These are phyloP conservation scores for Rhexocercosporidium sp. DNA, from an alignment of 2,329 filamentous ascomycete genomes.

Conservation along the genomic window DNA sequence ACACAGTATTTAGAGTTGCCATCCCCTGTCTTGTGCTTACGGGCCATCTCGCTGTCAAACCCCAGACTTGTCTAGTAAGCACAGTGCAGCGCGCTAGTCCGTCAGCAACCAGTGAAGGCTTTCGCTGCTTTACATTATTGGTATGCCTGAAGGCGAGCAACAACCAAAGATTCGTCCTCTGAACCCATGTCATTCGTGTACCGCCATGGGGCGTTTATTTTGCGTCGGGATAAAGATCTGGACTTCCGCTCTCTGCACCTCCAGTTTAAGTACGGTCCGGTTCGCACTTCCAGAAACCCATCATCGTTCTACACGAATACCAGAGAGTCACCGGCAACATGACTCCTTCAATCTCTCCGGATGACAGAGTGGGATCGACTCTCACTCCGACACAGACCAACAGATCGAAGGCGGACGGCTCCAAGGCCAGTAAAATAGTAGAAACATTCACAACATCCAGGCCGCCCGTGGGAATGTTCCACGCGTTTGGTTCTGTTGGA, in stretches of 20 bases:
- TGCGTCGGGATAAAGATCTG: not conserved
- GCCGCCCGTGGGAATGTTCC: conserved; percentile 34
- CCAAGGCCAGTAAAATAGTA: conserved; percentile 16
- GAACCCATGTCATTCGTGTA: not conserved
- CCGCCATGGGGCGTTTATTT: not conserved
- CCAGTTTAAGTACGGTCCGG: not conserved
- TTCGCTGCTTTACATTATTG: not conserved
- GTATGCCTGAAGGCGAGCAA: not conserved
- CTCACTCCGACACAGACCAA: conserved; percentile 15
- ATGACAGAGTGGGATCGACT: not conserved
- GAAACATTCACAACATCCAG: conserved; percentile 29
- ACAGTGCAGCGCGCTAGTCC: conserved; percentile 20
- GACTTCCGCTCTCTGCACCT: not conserved
- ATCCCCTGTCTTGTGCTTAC: not conserved
- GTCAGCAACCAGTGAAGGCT: conserved; percentile 14
- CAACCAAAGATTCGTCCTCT: not conserved
- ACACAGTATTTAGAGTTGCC: not conserved
- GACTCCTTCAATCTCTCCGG: not conserved
- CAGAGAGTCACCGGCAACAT: not conserved
- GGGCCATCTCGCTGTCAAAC: not conserved
- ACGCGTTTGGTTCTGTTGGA: conserved; percentile 29
- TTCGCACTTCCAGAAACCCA: not conserved
- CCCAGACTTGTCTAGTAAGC: conserved; percentile 19
- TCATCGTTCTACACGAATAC: not conserved
- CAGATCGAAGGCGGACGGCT: conserved; percentile 11